Percentiles rank a stretch among this genome's conserved stretches.
These are phyloP conservation scores for Cydonia oblonga DNA, from an alignment of 331 rosid species.

Conservation along the genomic window DNA sequence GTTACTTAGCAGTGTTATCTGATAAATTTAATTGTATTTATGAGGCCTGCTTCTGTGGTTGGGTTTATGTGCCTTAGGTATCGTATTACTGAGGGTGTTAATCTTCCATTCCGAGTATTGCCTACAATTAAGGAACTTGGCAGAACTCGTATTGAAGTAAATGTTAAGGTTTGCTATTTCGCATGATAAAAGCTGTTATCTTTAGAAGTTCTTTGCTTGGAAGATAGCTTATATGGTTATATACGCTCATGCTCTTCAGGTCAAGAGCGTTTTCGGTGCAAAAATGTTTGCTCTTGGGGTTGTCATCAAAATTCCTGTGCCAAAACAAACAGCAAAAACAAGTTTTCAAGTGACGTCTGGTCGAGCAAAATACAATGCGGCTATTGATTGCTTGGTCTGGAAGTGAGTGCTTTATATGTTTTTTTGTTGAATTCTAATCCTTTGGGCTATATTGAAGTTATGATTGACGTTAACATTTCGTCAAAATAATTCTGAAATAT, in stretches of 20 bases:
- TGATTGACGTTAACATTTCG: no score
- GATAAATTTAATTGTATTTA: neutral
- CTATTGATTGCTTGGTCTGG: slow-evolving; percentile 97
- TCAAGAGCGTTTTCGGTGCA: slow-evolving; percentile 90
- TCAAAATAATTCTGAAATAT: neutral
- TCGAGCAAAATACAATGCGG: slow-evolving; percentile 84
- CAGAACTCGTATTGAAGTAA: slow-evolving; percentile 96
- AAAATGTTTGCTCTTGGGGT: slow-evolving; percentile 99
- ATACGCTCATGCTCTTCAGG: slow-evolving; percentile 35
- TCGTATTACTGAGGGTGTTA: slow-evolving; percentile 98
- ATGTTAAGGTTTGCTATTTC: slow-evolving; percentile 68
- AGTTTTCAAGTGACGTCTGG: slow-evolving; percentile 96
- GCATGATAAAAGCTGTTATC: neutral
- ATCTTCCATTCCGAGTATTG: slow-evolving; percentile 95
- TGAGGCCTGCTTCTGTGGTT: neutral
- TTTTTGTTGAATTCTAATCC: neutral
- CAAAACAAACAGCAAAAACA: slow-evolving; percentile 95
- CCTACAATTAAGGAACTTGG: slow-evolving; percentile 98
- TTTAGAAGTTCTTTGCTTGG: neutral
- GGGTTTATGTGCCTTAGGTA: slow-evolving; percentile 37
- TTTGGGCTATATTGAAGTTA: no score
- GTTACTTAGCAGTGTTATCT: neutral
- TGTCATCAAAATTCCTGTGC: slow-evolving; percentile 94
- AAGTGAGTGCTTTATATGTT: slow-evolving; percentile 54
- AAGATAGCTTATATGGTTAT: slow-evolving; percentile 4